Percentiles rank a stretch among this genome's conserved stretches.
These are phyloP conservation scores for Pezizomycotina sp. DNA, from an alignment of 2,329 filamentous ascomycete species.

Conservation along the genomic window DNA sequence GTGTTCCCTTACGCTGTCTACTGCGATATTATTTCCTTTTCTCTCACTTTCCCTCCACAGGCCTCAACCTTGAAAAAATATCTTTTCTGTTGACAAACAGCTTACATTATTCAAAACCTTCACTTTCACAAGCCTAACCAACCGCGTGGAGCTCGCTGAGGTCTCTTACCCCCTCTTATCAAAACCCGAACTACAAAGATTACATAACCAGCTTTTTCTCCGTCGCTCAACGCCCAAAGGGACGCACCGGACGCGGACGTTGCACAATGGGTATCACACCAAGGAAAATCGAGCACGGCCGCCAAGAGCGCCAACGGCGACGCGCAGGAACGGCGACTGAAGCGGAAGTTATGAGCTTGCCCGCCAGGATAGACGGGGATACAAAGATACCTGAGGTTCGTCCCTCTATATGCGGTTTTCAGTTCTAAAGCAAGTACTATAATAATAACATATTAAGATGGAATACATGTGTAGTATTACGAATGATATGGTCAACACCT, in stretches of 20 bases:
- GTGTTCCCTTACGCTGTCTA: too few relatives aligned
- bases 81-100: too few relatives aligned
- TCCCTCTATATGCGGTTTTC: neutral
- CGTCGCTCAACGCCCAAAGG: conserved; percentile 51
- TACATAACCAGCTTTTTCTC: conserved; percentile 54
- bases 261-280: conserved; percentile 54
- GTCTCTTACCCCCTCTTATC: conserved; percentile 32
- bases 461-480: too few relatives aligned
- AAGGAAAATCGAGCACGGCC: conserved; percentile 45
- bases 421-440: too few relatives aligned
- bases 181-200: conserved; percentile 28
- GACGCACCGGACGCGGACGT: conserved; percentile 52
- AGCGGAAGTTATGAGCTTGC: conserved; percentile 55
- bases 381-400: conserved; percentile 40
- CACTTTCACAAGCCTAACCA: conserved; percentile 13
- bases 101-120: conserved; percentile 25
- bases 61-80: too few relatives aligned
- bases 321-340: conserved; percentile 46
- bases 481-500: too few relatives aligned
- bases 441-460: too few relatives aligned
- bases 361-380: conserved; percentile 50
- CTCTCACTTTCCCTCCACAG: too few relatives aligned
- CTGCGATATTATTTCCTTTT: too few relatives aligned
- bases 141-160: conserved; percentile 17
- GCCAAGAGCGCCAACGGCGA: conserved; percentile 49